These are phyloP conservation scores for Urochloa ruziziensis DNA, from an alignment of 176 grass and related monocot species.

Conservation along the genomic window DNA sequence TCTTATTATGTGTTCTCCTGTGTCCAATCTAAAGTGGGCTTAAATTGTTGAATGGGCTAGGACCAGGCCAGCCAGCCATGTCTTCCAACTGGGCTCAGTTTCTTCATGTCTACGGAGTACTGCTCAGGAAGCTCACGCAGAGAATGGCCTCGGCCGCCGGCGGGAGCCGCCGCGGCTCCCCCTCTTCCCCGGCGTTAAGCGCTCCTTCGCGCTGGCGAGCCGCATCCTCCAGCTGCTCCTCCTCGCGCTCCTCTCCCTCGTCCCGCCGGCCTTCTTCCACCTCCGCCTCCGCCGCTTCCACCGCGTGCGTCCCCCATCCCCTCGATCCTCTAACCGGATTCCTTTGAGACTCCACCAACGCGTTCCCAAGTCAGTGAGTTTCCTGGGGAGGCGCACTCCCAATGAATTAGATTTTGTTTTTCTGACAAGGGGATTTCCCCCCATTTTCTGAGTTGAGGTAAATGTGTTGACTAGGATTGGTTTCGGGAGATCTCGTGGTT, in stretches of 20 bases:
- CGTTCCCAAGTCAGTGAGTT: slow-evolving; percentile 66
- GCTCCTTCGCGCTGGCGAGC: not conserved
- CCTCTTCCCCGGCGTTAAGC: slow-evolving; percentile 66
- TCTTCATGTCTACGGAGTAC: too few relatives aligned
- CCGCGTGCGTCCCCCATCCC: too few relatives aligned
- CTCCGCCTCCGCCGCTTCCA: slow-evolving; percentile 83
- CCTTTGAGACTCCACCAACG: slow-evolving; percentile 51
- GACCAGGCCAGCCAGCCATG: too few relatives aligned
- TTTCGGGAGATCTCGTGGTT: not conserved
- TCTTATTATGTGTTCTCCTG: too few relatives aligned
- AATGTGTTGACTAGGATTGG: not conserved
- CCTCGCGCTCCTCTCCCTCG: slow-evolving; percentile 60
- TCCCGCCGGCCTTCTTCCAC: slow-evolving; percentile 76
- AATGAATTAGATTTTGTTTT: not conserved
- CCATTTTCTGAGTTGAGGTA: not conserved
- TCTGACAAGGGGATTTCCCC: not conserved
- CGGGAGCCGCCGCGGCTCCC: slow-evolving; percentile 45
- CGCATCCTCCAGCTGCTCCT: slow-evolving; percentile 50
- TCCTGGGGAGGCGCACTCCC: not conserved
- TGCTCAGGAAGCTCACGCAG: too few relatives aligned
- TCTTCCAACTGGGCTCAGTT: too few relatives aligned
- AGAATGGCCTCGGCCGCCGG: slow-evolving; percentile 42
- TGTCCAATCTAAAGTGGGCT: too few relatives aligned
- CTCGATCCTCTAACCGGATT: not conserved
- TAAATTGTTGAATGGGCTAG: too few relatives aligned